Percentiles rank a stretch among this genome's conserved stretches.
phyloP scores from a whole-genome alignment of 129 eudicot species.

The Smallanthus sonchifolius region DNA sequence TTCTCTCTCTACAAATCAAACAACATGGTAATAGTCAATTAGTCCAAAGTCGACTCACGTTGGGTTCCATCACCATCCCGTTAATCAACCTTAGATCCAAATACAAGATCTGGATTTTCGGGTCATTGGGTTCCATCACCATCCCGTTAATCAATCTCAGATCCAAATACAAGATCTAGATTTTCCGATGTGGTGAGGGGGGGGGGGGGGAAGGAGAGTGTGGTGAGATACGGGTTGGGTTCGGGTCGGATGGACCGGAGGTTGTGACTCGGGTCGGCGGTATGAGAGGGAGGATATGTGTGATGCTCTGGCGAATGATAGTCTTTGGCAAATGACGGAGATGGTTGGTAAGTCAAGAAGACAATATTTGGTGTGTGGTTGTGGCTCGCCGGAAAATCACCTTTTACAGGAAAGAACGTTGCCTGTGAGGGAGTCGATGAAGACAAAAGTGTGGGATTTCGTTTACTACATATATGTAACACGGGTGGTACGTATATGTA shows the following conservation, averaged over 20 bases:
- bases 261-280: constrained; percentile 47
- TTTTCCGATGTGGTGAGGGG: constrained; percentile 41
- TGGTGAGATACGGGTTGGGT: constrained; percentile 65
- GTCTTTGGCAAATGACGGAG: too few species aligned
- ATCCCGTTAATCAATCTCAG: constrained; percentile 61
- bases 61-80: constrained; percentile 64
- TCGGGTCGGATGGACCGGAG: constrained; percentile 34
- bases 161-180: constrained; percentile 68
- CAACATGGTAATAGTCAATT: constrained; percentile 47
- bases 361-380: too few species aligned
- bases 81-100: constrained; percentile 61
- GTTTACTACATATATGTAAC: too few species aligned
- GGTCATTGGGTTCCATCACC: constrained; percentile 62
- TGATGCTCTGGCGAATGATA: constrained; percentile 75
- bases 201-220: constrained; percentile 63
- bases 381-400: too few species aligned
- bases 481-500: too few species aligned
- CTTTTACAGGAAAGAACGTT: too few species aligned
- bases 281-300: constrained; percentile 95
- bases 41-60: constrained; percentile 69
- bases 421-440: too few species aligned
- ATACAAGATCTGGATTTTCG: constrained; percentile 78
- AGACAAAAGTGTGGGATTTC: too few species aligned
- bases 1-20: constrained; percentile 51
- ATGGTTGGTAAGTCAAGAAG: too few species aligned